Percentiles rank a stretch among this genome's conserved stretches.
phyloP scores from a whole-genome alignment of 2,329 filamentous ascomycete genomes.

The Parascedosporium putredinis region DNA sequence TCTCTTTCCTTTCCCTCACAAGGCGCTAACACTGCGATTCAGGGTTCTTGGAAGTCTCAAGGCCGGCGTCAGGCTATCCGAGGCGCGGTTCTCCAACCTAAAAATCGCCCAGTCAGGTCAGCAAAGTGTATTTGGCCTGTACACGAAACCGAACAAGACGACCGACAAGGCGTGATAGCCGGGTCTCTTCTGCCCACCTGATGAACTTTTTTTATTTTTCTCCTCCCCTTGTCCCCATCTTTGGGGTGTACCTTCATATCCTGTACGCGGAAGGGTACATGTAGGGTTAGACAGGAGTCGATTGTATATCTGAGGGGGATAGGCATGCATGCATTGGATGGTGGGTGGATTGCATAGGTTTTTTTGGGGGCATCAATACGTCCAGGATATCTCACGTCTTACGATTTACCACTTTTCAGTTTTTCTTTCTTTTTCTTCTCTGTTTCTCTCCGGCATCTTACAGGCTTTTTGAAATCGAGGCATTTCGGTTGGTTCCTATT shows the following conservation, averaged over 20 bases:
- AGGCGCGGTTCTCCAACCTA: constrained; percentile 58
- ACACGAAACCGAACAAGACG: constrained; percentile 2
- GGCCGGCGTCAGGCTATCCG: constrained; percentile 61
- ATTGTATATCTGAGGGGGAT: too few relatives aligned
- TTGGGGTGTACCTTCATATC: too few relatives aligned
- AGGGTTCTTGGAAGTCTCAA: constrained; percentile 80
- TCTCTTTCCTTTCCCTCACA: background rate
- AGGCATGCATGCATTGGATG: background rate
- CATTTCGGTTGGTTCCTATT: too few relatives aligned
- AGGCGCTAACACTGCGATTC: background rate
- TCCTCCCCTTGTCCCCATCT: too few relatives aligned
- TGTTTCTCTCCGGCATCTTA: background rate
- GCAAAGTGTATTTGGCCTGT: constrained; percentile 50
- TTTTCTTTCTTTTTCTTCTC: background rate
- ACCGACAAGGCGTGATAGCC: background rate
- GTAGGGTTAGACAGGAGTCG: too few relatives aligned
- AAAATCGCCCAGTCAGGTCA: constrained; percentile 53
- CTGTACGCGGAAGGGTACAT: too few relatives aligned
- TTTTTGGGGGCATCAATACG: too few relatives aligned
- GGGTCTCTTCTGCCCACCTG: too few relatives aligned
- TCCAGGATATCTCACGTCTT: too few relatives aligned
- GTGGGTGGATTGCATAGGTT: background rate
- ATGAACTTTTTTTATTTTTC: too few relatives aligned
- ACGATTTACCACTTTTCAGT: background rate
- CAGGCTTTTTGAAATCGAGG: too few relatives aligned